Evolutionary conservation across 768 basidiomycete species (phyloP).

Genomic region (Pleurotus pulmonarius): DNA sequence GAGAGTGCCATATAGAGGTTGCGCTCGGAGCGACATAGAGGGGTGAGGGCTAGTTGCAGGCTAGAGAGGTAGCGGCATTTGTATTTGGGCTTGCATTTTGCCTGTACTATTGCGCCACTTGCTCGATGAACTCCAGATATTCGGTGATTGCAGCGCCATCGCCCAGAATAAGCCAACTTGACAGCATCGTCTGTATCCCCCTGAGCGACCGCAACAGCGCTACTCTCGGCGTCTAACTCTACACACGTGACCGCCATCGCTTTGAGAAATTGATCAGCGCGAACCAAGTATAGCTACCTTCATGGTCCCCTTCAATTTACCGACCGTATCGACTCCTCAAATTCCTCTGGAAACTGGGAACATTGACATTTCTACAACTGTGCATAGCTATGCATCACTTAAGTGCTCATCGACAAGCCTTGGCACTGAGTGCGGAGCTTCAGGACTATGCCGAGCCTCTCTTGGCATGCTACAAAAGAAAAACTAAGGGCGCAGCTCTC

Average conservation of each 20-base stretch:
- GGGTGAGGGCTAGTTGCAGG: constrained; percentile 70
- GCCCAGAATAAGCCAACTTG: constrained; percentile 63
- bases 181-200: constrained; percentile 29
- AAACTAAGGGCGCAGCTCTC: background rate
- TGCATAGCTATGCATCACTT: no score
- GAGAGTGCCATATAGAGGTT: constrained; percentile 51
- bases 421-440: no score
- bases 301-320: no score
- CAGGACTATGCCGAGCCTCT: no score
- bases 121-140: constrained; percentile 38
- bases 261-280: no score
- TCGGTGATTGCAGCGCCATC: constrained; percentile 33
- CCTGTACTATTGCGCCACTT: constrained; percentile 28
- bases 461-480: constrained; percentile 7
- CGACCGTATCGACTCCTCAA: no score
- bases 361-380: no score
- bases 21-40: constrained; percentile 42
- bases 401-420: no score
- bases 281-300: no score
- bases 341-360: no score
- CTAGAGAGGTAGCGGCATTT: constrained; percentile 46
- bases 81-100: constrained; percentile 9
- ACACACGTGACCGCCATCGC: no score
- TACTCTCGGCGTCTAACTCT: constrained; percentile 17
- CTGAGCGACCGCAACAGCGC: constrained; percentile 21